Evolutionary conservation across 129 eudicot species (phyloP).

Genomic region (Scalesia atractyloides): DNA sequence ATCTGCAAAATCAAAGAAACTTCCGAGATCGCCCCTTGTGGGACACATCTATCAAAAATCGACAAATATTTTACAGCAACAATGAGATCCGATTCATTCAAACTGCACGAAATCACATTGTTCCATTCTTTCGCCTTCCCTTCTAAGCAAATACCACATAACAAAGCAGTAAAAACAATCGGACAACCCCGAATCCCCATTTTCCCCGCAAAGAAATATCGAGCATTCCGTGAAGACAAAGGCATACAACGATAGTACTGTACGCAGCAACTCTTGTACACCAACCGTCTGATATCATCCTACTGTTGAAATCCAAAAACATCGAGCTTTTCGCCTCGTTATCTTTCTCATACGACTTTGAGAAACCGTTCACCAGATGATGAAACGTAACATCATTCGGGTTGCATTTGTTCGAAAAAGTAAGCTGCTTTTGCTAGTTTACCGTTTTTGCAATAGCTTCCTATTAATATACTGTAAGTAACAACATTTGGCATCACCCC

Average conservation of each 20-base stretch:
- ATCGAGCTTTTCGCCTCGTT: constrained; percentile 33
- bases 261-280: constrained; percentile 56
- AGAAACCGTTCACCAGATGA: constrained; percentile 66
- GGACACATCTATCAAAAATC: constrained; percentile 43
- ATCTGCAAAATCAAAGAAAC: constrained; percentile 58
- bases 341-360: constrained; percentile 32
- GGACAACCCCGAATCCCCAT: constrained; percentile 52
- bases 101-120: constrained; percentile 45
- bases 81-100: constrained; percentile 54
- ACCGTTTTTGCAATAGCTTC: constrained; percentile 68
- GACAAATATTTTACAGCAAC: constrained; percentile 56
- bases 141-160: constrained; percentile 70
- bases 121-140: constrained; percentile 81
- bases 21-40: constrained; percentile 40
- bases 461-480: constrained; percentile 70
- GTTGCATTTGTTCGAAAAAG: constrained; percentile 68
- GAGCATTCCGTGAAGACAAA: constrained; percentile 69
- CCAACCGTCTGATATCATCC: constrained; percentile 69
- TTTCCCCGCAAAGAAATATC: constrained; percentile 55
- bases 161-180: constrained; percentile 57
- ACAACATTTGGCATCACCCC: constrained; percentile 78
- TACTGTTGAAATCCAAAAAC: constrained; percentile 52
- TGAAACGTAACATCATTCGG: constrained; percentile 83
- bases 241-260: constrained; percentile 61
- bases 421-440: constrained; percentile 62